Conservation (phyloP, 2,329 filamentous ascomycete species). For the Biscogniauxia mediterranea region DNA sequence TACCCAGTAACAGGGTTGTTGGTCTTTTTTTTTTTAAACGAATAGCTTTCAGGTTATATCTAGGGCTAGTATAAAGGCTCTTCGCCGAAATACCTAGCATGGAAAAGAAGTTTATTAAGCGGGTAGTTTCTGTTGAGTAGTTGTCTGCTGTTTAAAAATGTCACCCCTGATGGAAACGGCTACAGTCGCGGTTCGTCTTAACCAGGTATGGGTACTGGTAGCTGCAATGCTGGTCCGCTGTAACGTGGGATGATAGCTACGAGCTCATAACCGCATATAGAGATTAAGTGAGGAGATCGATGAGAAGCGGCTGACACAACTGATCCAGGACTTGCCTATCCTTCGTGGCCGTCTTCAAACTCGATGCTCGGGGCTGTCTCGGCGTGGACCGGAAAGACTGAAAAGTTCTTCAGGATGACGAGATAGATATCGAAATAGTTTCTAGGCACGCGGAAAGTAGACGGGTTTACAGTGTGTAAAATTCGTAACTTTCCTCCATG, state of each 20-base stretch:
- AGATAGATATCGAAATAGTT: neutral
- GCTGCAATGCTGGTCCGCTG: neutral
- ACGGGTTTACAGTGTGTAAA: neutral
- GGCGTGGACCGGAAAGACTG: neutral
- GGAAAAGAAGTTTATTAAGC: neutral
- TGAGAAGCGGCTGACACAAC: neutral
- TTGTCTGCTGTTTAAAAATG: neutral
- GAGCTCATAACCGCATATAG: neutral
- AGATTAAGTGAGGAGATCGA: neutral
- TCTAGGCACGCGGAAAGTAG: neutral
- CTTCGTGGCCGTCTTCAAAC: neutral
- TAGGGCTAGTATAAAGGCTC: neutral
- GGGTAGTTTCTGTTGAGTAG: neutral
- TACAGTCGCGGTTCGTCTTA: neutral
- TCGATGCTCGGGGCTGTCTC: neutral
- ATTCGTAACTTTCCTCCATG: neutral
- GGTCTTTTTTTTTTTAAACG: too few species aligned
- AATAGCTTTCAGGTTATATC: too few species aligned
- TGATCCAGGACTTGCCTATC: neutral
- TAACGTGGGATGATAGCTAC: neutral
- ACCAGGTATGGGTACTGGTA: neutral
- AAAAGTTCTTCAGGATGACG: neutral
- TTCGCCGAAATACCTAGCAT: neutral
- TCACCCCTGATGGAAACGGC: neutral
- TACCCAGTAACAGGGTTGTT: too few species aligned